Evolutionary conservation across 23 red algal species (phyloP), one percentile per base, ranked within the genome.

Genomic region (Gracilaria gracilis): DNA sequence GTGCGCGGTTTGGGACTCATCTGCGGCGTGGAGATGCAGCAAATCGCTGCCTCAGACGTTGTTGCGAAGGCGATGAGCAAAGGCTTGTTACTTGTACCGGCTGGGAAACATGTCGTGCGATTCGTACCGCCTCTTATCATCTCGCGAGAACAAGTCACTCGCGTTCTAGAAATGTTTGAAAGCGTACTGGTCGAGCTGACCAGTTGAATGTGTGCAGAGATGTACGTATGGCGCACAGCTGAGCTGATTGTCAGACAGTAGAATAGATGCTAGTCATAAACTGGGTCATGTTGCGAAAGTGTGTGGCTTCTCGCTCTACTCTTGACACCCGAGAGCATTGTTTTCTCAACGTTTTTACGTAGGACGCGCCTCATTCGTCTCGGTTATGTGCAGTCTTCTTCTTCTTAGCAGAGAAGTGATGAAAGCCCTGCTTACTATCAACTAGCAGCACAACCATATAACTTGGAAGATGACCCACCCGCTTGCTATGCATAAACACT

Each of bases 41-140:
- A 55, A 34, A 67, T 87, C 38, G 9, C 73, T 27, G 79, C 84
- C 25, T 70, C 57, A n/a, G 93, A 95, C 28, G 75, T 90, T 33
- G 90, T 98, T 15, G 81, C 47, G 34, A 79, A 85, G 17, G 84
- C 82, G 29, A 93, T 94, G 57, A 80, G 50, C 13, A 48, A 88
- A 44, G 89, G 91, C 4, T 13, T 95, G 49, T 67, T 98, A 75
- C 80, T 98, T 27, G 96, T 98, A 37, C 94, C 96, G 23, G 96
- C 96, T 1, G 96, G 96, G 21, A 88, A 90, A 36, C 34, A 61
- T 59, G 93, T 98, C 12, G 93, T 98, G 6, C 88, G 96, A 19
- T 93, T 98, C 50, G 93, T 95, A 19, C 96, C 96, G 25, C 93
- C 96, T 8, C 80, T 98, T 13, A 61, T 92, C 58, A 95, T 98